Evolutionary conservation across 140 eudicot species (phyloP).

Genomic region (Senecio squalidus): DNA sequence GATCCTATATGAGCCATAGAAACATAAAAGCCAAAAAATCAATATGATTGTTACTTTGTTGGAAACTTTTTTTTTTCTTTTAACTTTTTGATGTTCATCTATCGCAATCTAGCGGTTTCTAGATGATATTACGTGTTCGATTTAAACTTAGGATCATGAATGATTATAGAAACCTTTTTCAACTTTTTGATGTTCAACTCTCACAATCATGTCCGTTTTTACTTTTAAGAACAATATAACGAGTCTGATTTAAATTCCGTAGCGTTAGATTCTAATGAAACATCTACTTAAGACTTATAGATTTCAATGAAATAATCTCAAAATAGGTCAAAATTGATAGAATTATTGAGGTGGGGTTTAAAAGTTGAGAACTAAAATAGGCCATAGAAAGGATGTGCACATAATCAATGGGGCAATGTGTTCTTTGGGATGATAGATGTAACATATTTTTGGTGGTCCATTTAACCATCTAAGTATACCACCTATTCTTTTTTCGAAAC

Average conservation of each 20-base stretch:
- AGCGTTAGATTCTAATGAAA: no score
- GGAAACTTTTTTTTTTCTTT: background rate
- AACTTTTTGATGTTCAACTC: no score
- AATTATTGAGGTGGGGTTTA: slow-evolving; percentile 28
- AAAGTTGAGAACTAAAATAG: slow-evolving; percentile 27
- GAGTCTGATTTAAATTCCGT: no score
- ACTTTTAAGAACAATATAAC: no score
- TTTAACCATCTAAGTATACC: slow-evolving; percentile 13
- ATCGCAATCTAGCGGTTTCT: background rate
- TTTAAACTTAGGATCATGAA: slow-evolving; percentile 6
- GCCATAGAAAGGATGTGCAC: slow-evolving; percentile 47
- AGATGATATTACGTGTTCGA: background rate
- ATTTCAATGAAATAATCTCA: no score
- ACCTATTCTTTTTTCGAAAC: slow-evolving; percentile 2
- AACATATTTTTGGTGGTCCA: slow-evolving; percentile 41
- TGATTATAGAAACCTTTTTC: no score
- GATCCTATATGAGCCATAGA: background rate
- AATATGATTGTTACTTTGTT: slow-evolving; percentile 8
- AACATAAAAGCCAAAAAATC: slow-evolving; percentile 7
- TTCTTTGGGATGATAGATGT: slow-evolving; percentile 23
- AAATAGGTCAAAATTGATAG: slow-evolving; percentile 14
- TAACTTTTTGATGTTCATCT: background rate
- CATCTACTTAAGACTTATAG: no score
- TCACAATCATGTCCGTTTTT: no score
- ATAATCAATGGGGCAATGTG: slow-evolving; percentile 34